These are phyloP conservation scores for Avena atlantica DNA, from an alignment of 176 grass and related monocot genomes.

Conservation along the genomic window DNA sequence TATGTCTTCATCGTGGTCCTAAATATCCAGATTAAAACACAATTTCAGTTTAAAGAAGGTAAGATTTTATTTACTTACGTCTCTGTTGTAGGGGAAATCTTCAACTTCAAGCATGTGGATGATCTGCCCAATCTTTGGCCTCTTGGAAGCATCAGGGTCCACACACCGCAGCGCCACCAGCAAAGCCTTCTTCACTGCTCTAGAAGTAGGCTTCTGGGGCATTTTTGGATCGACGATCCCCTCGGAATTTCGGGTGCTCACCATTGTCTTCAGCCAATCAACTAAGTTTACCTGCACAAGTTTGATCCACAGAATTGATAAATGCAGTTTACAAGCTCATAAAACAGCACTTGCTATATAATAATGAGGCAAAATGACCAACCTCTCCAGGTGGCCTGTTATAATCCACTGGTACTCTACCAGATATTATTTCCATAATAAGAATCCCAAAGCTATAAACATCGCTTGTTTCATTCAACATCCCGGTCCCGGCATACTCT, in stretches of 20 bases:
- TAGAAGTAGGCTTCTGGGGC: slow-evolving; percentile 70
- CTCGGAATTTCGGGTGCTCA: slow-evolving; percentile 86
- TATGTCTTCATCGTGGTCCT: neutral
- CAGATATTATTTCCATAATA: slow-evolving; percentile 94
- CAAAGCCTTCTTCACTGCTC: slow-evolving; percentile 83
- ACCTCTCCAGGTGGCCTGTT: slow-evolving; percentile 92
- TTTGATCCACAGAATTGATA: neutral
- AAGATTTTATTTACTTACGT: slow-evolving; percentile 46
- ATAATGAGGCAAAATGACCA: slow-evolving; percentile 8
- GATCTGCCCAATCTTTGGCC: slow-evolving; percentile 83
- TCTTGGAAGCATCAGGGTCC: slow-evolving; percentile 89
- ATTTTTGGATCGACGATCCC: slow-evolving; percentile 89
- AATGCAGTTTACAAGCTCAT: slow-evolving; percentile 8
- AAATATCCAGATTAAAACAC: slow-evolving; percentile 7
- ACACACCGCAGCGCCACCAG: slow-evolving; percentile 89
- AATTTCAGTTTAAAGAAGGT: slow-evolving; percentile 21
- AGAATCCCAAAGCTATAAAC: slow-evolving; percentile 98
- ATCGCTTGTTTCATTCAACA: slow-evolving; percentile 97
- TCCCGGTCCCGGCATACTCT: slow-evolving; percentile 95
- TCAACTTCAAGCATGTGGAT: slow-evolving; percentile 99
- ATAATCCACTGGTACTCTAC: slow-evolving; percentile 88
- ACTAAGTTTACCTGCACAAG: slow-evolving; percentile 87
- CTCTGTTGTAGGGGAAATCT: slow-evolving; percentile 91
- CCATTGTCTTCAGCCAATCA: slow-evolving; percentile 93
- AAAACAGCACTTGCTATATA: neutral